Conservation (phyloP, 305 asterid genomes). For the Fraxinus latifolia region DNA sequence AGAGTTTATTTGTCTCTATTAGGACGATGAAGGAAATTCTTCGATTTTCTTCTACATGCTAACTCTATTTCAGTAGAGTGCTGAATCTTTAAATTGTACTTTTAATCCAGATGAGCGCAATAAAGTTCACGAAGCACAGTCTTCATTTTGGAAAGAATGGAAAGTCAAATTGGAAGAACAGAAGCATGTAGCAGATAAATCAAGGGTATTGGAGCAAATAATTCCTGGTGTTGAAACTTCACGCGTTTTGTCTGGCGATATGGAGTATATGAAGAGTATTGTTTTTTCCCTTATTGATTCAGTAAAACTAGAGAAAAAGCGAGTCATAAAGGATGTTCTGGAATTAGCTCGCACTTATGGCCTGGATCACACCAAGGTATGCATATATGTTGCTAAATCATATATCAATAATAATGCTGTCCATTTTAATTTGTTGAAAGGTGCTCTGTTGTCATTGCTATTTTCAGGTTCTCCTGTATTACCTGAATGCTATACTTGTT, state of each 20-base stretch:
- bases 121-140: conserved; percentile 73
- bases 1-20: conserved; percentile 20
- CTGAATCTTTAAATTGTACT: conserved; percentile 18
- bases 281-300: conserved; percentile 74
- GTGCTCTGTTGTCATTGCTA: conserved; percentile 13
- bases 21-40: neutral
- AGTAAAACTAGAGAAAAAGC: conserved; percentile 68
- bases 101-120: conserved; percentile 65
- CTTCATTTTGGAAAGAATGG: conserved; percentile 99
- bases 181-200: conserved; percentile 73
- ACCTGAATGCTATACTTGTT: conserved; percentile 62
- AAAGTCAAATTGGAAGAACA: conserved; percentile 88
- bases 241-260: conserved; percentile 81
- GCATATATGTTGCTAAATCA: conserved; percentile 22
- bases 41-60: neutral
- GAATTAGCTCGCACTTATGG: conserved; percentile 64
- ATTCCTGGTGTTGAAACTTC: conserved; percentile 89
- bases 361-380: conserved; percentile 69
- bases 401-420: conserved; percentile 17
- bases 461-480: conserved; percentile 76
- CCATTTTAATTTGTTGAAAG: conserved; percentile 20
- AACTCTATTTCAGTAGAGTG: conserved; percentile 15
- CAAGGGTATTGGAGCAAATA: conserved; percentile 80
- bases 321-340: conserved; percentile 58
- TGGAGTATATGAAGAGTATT: conserved; percentile 63